phyloP scores from a whole-genome alignment of 345 rosid genomes.

The Chamaenerion angustifolium region DNA sequence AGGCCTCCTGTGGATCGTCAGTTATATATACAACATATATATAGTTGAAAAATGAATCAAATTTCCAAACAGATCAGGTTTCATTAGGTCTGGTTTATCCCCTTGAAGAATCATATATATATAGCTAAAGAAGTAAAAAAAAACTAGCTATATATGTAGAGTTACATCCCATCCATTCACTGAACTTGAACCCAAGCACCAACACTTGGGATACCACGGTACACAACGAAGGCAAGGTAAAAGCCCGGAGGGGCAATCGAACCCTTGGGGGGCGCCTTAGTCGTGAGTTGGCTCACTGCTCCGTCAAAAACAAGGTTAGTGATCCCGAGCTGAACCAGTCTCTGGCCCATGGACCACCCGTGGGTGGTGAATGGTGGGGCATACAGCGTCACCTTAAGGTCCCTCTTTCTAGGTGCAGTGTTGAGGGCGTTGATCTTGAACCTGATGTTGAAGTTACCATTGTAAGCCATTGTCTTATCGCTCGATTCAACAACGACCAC shows the following conservation, averaged over 20 bases:
- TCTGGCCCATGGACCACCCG: conserved; percentile 29
- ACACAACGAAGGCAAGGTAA: conserved; percentile 20
- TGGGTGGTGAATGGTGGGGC: conserved; percentile 40
- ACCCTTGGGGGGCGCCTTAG: conserved; percentile 14
- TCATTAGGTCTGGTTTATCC: too few relatives aligned
- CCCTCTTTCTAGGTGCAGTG: background rate
- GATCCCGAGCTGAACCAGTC: conserved; percentile 16
- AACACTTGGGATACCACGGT: conserved; percentile 24
- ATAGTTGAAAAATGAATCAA: too few relatives aligned
- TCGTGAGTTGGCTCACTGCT: conserved; percentile 3
- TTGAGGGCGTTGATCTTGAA: conserved; percentile 3
- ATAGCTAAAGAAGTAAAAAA: too few relatives aligned
- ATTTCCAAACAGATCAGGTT: too few relatives aligned
- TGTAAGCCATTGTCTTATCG: conserved; percentile 2
- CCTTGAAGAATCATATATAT: too few relatives aligned
- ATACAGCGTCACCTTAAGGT: conserved; percentile 23
- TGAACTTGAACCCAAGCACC: conserved; percentile 22
- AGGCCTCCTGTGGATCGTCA: too few relatives aligned
- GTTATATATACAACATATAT: too few relatives aligned
- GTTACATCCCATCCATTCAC: too few relatives aligned
- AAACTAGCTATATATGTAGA: too few relatives aligned
- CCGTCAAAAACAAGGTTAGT: background rate
- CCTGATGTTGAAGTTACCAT: conserved; percentile 3
- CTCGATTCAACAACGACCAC: background rate
- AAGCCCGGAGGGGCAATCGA: conserved; percentile 26